These are phyloP conservation scores for Botrytis fabae DNA, from an alignment of 2,329 filamentous ascomycete species.

Conservation along the genomic window DNA sequence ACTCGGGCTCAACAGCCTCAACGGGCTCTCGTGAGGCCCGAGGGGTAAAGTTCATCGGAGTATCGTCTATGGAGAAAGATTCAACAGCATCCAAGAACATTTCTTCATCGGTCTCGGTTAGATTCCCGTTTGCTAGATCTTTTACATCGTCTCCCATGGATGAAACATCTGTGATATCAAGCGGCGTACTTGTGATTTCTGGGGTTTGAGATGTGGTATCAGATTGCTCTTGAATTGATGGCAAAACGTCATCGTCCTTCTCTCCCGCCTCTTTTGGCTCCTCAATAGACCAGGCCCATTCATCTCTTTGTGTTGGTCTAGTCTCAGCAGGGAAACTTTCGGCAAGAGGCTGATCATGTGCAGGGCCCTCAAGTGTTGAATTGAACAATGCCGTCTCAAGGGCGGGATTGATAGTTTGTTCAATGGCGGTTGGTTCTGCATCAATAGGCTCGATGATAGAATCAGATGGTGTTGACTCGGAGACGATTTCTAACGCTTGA, in stretches of 20 bases:
- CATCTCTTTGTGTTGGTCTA: neutral
- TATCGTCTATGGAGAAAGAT: neutral
- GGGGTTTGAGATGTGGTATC: neutral
- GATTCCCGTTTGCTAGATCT: neutral
- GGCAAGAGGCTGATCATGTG: neutral
- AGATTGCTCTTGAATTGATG: neutral
- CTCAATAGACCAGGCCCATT: neutral
- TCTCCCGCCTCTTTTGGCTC: neutral
- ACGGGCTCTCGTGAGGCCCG: neutral
- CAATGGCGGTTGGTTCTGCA: constrained; percentile 6
- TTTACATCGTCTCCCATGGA: neutral
- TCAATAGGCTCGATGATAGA: no score
- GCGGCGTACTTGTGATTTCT: neutral
- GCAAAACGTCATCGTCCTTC: neutral
- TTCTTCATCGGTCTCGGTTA: neutral
- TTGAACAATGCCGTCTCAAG: neutral
- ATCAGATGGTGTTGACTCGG: neutral
- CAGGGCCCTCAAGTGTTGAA: neutral
- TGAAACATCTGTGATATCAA: neutral
- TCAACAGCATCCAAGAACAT: neutral
- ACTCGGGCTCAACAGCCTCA: neutral
- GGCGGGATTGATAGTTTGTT: neutral
- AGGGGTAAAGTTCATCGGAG: neutral
- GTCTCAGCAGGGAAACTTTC: neutral
- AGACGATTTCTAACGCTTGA: neutral